A percentile compares a stretch with the other conserved stretches of the same genome.
Conservation (phyloP, 352 stramenopile species). For the Globisporangium alternatum region DNA sequence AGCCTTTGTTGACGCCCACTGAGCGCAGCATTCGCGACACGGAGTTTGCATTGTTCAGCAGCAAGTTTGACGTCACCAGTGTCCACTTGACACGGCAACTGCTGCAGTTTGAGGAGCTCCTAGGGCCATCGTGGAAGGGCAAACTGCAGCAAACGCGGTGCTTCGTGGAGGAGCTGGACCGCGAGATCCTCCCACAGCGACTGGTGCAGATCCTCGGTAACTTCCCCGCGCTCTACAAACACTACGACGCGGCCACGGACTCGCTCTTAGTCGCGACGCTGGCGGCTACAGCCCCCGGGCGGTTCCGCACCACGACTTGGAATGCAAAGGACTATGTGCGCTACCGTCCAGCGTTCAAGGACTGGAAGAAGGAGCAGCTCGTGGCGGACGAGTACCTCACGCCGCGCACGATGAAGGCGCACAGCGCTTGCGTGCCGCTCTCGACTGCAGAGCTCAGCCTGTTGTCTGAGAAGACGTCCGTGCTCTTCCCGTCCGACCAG, state of each 20-base stretch:
- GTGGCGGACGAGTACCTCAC: conserved; percentile 55
- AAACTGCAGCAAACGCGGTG: conserved; percentile 42
- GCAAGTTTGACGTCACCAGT: conserved; percentile 19
- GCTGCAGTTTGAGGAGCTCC: conserved; percentile 50
- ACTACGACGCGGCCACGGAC: conserved; percentile 59
- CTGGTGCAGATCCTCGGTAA: conserved; percentile 45
- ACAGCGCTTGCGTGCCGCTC: conserved; percentile 44
- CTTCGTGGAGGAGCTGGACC: conserved; percentile 34
- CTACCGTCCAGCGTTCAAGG: conserved; percentile 60
- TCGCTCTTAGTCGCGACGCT: conserved; percentile 50
- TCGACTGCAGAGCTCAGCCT: conserved; percentile 43
- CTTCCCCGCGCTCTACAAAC: conserved; percentile 31
- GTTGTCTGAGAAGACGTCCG: conserved; percentile 42
- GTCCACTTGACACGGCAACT: conserved; percentile 63
- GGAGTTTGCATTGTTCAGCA: conserved; percentile 43
- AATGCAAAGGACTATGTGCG: conserved; percentile 55
- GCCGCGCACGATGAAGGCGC: conserved; percentile 43
- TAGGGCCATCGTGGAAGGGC: conserved; percentile 46
- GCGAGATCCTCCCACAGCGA: conserved; percentile 55
- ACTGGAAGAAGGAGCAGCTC: conserved; percentile 51
- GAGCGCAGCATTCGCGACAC: conserved; percentile 59
- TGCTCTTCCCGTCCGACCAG: conserved; percentile 68
- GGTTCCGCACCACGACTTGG: conserved; percentile 47
- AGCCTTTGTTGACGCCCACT: conserved; percentile 26
- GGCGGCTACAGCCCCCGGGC: conserved; percentile 43